These are phyloP conservation scores for Favolaschia claudopus DNA, from an alignment of 768 basidiomycete genomes.

Conservation along the genomic window DNA sequence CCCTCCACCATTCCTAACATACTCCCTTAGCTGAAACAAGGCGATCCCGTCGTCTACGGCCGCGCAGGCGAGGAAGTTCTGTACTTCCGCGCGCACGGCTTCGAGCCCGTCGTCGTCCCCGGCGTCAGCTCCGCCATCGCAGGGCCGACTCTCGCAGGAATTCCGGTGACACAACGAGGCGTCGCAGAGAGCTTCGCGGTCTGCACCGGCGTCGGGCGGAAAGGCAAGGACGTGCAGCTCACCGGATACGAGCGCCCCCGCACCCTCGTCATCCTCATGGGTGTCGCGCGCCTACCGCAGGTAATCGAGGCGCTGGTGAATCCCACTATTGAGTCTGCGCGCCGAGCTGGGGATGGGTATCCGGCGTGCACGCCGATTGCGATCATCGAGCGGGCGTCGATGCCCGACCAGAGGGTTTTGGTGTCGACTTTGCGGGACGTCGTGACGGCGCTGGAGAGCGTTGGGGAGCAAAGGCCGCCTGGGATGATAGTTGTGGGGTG, in stretches of 20 bases:
- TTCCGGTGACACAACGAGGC: slow-evolving; percentile 95
- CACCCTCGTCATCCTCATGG: slow-evolving; percentile 92
- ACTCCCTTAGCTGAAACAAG: slow-evolving; percentile 84
- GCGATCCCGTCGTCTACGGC: slow-evolving; percentile 95
- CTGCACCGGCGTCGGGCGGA: slow-evolving; percentile 92
- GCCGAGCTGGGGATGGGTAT: slow-evolving; percentile 60
- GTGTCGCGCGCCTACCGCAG: slow-evolving; percentile 83
- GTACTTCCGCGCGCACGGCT: slow-evolving; percentile 88
- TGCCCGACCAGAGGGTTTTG: slow-evolving; percentile 90
- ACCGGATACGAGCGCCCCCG: slow-evolving; percentile 86
- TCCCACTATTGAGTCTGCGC: slow-evolving; percentile 20
- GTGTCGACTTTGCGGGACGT: slow-evolving; percentile 80
- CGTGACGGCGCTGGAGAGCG: slow-evolving; percentile 70
- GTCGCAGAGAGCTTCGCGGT: slow-evolving; percentile 89
- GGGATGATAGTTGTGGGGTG: slow-evolving; percentile 98
- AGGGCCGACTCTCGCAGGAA: slow-evolving; percentile 87
- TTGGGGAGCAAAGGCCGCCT: slow-evolving; percentile 90
- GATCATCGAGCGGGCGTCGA: slow-evolving; percentile 93
- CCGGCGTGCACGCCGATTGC: slow-evolving; percentile 85
- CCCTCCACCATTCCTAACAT: not conserved
- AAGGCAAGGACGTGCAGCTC: slow-evolving; percentile 82
- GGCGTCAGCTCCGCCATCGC: slow-evolving; percentile 92
- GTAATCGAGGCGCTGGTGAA: slow-evolving; percentile 69
- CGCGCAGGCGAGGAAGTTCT: slow-evolving; percentile 94
- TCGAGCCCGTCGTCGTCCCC: slow-evolving; percentile 85